Evolutionary conservation across 345 rosid species (phyloP), one percentile per base, ranked within the genome.

Genomic region (Cardiospermum halicacabum): DNA sequence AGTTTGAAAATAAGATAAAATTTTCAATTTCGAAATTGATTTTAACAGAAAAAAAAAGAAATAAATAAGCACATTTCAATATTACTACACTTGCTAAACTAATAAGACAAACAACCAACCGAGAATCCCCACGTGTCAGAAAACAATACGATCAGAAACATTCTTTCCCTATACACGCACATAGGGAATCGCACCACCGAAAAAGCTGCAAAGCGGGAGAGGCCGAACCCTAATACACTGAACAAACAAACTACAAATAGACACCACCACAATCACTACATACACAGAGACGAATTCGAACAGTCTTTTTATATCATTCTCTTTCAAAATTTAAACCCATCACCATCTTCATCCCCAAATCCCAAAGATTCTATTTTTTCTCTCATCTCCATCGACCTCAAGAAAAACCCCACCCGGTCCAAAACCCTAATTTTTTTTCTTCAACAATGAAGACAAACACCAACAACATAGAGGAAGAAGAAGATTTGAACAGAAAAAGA

Each of bases 211-310:
- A 43, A n/a, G 49, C 49, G 49, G 49, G 22, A 43, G n/a, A 43
- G 5, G 19, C 19, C 56, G 16, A 21, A 2, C 58, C 12, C 11
- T 34, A n/a, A 1, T 2, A 30, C 39, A 7, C 22, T n/a, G n/a
- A n/a, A n/a, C n/a, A 7, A 55, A 21, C 19, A 18, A 30, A 18
- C 53, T 3, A 12, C 63, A 40, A 39, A 43, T 43, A 43, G 9
- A 7, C 30, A 59, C 6, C 19, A 60, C 18, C 7, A 62, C 32
- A 27, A 10, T 8, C 28, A 31, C 37, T n/a, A n/a, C n/a, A n/a
- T n/a, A n/a, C n/a, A n/a, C n/a, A n/a, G n/a, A 19, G 26, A 30
- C 49, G 67, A 63, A 63, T 63, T 50, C n/a, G 67, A 63, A 50
- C 34, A 16, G 67, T 24, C 57, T 3, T 50, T 50, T 50, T n/a